Conservation (phyloP, 2,329 filamentous ascomycete genomes). For the Cryphonectria japonica region DNA sequence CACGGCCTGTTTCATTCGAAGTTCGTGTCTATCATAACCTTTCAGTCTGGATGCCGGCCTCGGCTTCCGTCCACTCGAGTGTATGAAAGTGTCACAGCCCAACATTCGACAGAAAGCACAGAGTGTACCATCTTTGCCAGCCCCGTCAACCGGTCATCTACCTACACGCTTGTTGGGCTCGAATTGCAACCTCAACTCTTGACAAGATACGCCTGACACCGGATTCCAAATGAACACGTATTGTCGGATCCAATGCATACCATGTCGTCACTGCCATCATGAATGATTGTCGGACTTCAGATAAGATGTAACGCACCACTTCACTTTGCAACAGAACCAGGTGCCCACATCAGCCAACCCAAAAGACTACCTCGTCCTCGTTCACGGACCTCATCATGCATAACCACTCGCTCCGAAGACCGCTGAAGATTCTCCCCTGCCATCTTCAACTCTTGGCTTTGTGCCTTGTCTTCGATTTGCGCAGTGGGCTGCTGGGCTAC, state of each 20-base stretch:
- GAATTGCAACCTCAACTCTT: too few relatives aligned
- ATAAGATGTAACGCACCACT: neutral
- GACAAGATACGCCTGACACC: neutral
- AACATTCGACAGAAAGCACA: neutral
- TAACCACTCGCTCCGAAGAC: neutral
- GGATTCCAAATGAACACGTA: too few relatives aligned
- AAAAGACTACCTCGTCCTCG: neutral
- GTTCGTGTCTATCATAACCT: neutral
- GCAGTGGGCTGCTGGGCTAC: neutral
- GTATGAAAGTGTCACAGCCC: neutral
- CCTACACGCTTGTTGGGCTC: neutral
- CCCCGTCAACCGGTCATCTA: too few relatives aligned
- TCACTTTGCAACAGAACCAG: neutral
- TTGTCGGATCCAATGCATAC: too few relatives aligned
- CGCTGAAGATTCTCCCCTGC: neutral
- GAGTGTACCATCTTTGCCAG: neutral
- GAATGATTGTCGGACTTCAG: neutral
- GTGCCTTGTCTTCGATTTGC: neutral
- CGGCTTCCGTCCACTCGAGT: neutral
- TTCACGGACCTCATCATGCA: neutral
- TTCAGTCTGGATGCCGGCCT: neutral
- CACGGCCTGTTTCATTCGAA: neutral
- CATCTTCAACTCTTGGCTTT: neutral
- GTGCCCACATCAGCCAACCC: neutral
- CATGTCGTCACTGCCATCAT: neutral